Evolutionary conservation across 352 stramenopile species (phyloP), one percentile per base, ranked within the genome.

Genomic region (Phytophthora pisi): DNA sequence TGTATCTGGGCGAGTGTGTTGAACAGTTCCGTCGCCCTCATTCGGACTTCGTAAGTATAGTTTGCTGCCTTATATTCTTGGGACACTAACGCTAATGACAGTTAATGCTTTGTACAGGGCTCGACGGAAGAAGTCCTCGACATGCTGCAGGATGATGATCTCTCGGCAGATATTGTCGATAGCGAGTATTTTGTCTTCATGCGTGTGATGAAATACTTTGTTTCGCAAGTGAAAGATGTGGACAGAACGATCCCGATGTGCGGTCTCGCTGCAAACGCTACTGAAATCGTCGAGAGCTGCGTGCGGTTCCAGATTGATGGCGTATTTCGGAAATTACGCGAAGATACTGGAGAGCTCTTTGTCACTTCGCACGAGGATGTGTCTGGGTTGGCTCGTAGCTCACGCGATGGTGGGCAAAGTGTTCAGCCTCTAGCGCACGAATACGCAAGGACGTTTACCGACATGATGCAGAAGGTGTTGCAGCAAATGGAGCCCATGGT

Each of bases 111-210:
- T 59, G 52, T 64, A 5, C 51, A 95, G 78, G 84, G 84, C 11
- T 76, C 79, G 5, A 68, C 74, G 15, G 77, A 81, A 13, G 79
- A 91, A 60, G 60, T 92, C 1, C 24, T 72, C 28, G 40, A 70
- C 9, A 36, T 64, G 50, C 40, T 80, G 24, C 61, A 68, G 16
- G 43, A 75, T 38, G 66, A 70, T 7, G 61, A 78, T 18, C 16
- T 77, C 15, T 66, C 47, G 26, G 55, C 60, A 5, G 72, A 70
- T 2, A 66, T 64, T 6, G 57, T 75, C n/a, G 65, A 81, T n/a
- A 86, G 85, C 30, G 80, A 91, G 43, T 96, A 94, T 46, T 83
- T 90, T 62, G 79, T 90, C 34, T 78, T 96, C 49, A 94, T 96
- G 88, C 84, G 77, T 53, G 84, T 93, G 54, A 77, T 96, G 51